Evolutionary conservation across 2,329 filamentous ascomycete genomes (phyloP), one percentile per base, ranked within the genome.

Genomic region (Aureobasidium namibiae): DNA sequence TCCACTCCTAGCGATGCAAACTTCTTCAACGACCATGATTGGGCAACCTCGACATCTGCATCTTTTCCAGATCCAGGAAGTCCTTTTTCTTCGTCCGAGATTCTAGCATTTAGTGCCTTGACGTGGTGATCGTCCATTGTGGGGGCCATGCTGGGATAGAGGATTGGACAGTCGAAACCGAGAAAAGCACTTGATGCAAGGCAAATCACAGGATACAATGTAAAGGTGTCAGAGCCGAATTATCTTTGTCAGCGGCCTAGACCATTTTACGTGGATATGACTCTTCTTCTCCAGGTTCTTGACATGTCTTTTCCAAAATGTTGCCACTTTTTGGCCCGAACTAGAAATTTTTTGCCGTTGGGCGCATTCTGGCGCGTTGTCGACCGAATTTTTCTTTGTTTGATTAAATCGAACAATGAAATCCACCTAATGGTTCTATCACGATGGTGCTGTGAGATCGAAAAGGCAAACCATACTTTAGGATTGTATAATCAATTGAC

Each of bases 311-410:
- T 34, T 29, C 18, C 9, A 21, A 42, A 56, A 29, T 18, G n/a
- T 56, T 36, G 52, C 52, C 52, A 56, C 52, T 56, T 56, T 38
- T 44, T 56, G 9, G 52, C 52, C 39, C 39, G 52, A 45, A 44
- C 39, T 45, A 56, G 39, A 44, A 44, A 45, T 56, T 56, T 53
- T 56, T 56, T 56, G 52, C 52, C 52, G 52, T 44, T 44, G 52
- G 14, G 39, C 52, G 39, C 42, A 45, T 44, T 26, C 24, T n/a
- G 38, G 26, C 16, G 52, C 29, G 21, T 14, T n/a, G n/a, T n/a
- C 26, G 39, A 45, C 11, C 26, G 23, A 44, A 26, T 44, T 34
- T 56, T 39, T 45, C 39, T 41, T 3, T 34, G 5, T 44, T 44
- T 56, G 14, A 49, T 49, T 34, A 33, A 11, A n/a, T 36, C 4